Percentiles rank a stretch among this genome's conserved stretches.
phyloP scores from a whole-genome alignment of 2,329 filamentous ascomycete genomes.

The Plenodomus tracheiphilus region DNA sequence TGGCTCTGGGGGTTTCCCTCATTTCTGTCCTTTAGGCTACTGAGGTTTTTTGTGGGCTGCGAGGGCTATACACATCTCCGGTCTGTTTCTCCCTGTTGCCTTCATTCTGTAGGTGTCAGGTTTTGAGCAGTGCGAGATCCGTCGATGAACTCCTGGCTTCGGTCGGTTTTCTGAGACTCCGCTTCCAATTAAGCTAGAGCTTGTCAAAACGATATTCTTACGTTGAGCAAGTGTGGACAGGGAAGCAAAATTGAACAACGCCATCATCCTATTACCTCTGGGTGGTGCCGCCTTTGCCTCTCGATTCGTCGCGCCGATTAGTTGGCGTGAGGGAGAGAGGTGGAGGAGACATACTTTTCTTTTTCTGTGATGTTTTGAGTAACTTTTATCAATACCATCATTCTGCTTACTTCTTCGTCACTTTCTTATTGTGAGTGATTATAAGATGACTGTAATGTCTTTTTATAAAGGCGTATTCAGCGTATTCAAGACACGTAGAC shows the following conservation, averaged over 20 bases:
- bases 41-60: constrained; percentile 5
- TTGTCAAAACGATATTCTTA: constrained; percentile 41
- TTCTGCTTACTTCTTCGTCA: no score
- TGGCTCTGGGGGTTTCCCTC: constrained; percentile 4
- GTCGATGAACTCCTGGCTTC: background rate
- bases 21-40: constrained; percentile 3
- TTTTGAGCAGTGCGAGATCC: background rate
- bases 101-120: constrained; percentile 1
- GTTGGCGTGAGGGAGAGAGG: constrained; percentile 28
- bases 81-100: constrained; percentile 5
- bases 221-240: constrained; percentile 49
- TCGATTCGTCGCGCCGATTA: constrained; percentile 25
- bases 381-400: background rate
- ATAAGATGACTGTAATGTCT: background rate
- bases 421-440: background rate
- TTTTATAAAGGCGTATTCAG: no score
- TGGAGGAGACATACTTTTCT: constrained; percentile 30
- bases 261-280: constrained; percentile 30
- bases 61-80: constrained; percentile 12
- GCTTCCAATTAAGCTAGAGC: constrained; percentile 50
- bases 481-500: no score
- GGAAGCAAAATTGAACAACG: constrained; percentile 43
- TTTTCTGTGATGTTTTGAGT: background rate
- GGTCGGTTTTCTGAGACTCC: constrained; percentile 8
- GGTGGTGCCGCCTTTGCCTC: constrained; percentile 33